Percentiles rank a stretch among this genome's conserved stretches.
Evolutionary conservation across 2,329 filamentous ascomycete species (phyloP).

Genomic region (Fusarium circinatum): DNA sequence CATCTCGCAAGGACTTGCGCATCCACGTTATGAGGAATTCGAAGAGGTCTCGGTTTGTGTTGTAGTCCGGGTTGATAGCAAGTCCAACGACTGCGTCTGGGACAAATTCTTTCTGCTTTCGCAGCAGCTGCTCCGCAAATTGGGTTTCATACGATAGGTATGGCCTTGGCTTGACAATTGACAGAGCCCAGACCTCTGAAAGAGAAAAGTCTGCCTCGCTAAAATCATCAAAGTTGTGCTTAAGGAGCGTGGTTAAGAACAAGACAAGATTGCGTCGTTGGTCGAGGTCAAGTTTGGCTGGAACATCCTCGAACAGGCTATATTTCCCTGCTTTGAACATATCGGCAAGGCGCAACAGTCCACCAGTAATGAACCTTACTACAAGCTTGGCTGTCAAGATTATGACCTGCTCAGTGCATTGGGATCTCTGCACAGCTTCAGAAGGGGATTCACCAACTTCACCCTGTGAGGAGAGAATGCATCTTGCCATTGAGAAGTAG

Average conservation of each 20-base stretch:
- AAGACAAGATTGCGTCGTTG: constrained; percentile 60
- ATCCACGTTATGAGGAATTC: constrained; percentile 60
- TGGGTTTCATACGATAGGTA: constrained; percentile 60
- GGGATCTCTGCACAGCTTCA: constrained; percentile 35
- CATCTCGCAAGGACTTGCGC: constrained; percentile 58
- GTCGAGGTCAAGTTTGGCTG: constrained; percentile 52
- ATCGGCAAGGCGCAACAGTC: constrained; percentile 56
- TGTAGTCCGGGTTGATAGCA: constrained; percentile 57
- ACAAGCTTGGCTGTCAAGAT: constrained; percentile 59
- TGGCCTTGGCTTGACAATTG: constrained; percentile 60
- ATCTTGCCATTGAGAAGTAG: constrained; percentile 61
- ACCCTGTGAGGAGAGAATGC: constrained; percentile 45
- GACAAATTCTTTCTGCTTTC: constrained; percentile 56
- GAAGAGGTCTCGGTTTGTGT: constrained; percentile 60
- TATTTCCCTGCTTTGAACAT: constrained; percentile 61
- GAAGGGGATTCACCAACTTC: constrained; percentile 22
- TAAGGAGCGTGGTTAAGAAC: constrained; percentile 62
- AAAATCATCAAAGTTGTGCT: constrained; percentile 59
- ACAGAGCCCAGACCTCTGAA: constrained; percentile 63
- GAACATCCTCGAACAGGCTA: constrained; percentile 58
- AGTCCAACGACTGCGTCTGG: constrained; percentile 52
- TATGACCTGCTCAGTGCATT: constrained; percentile 58
- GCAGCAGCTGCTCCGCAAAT: constrained; percentile 59
- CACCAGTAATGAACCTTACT: constrained; percentile 56
- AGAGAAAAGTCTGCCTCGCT: constrained; percentile 57